Base-by-base conservation (phyloP, 1,284 basidiomycete species). In the Cronartium quercuum region DNA sequence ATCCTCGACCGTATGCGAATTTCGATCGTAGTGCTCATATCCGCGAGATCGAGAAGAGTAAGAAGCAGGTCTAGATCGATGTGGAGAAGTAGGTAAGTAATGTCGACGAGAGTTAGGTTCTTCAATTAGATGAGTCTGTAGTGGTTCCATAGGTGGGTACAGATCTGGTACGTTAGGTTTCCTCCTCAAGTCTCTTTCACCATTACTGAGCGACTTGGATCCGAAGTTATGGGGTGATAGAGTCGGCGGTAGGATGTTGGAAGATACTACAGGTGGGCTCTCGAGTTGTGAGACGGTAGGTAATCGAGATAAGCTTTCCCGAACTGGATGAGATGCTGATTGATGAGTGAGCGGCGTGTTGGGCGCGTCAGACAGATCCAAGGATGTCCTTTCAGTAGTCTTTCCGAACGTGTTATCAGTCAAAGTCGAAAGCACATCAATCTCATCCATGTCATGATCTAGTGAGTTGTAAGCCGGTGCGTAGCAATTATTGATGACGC, bases 351-450 rank as follows among this genome's bases (percentile, higher is more conserved):
- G 6, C 18, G 51, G 51, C 51, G 18, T 55, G n/a, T 18, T 6
- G 29, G 51, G 51, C 29, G 29, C n/a, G 29, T 18, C 29, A n/a
- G 18, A 55, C 15, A 55, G 51, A 55, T 55, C 29, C 51, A 55
- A 55, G 5, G 51, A 55, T 2, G 51, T 55, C 2, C 6, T 24
- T 6, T 55, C 29, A 24, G 29, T 55, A 13, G 51, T 55, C 51
- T 55, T 55, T 6, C 6, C 51, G 18, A 55, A 24, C 29, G n/a
- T 6, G 29, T 18, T 5, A 24, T 55, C 29, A 21, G n/a, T 12
- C 51, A 55, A n/a, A 55, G 51, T 55, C 15, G 51, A 55, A 55
- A 55, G 51, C n/a, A 55, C n/a, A 55, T 55, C 51, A 55, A 55
- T 55, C 6, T 55, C 51, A n/a, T 21, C 51, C 18, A 55, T 6